A percentile compares a stretch with the other conserved stretches of the same genome.
phyloP scores from a whole-genome alignment of 768 basidiomycete genomes.

The Chalciporus sphaerocephalus region DNA sequence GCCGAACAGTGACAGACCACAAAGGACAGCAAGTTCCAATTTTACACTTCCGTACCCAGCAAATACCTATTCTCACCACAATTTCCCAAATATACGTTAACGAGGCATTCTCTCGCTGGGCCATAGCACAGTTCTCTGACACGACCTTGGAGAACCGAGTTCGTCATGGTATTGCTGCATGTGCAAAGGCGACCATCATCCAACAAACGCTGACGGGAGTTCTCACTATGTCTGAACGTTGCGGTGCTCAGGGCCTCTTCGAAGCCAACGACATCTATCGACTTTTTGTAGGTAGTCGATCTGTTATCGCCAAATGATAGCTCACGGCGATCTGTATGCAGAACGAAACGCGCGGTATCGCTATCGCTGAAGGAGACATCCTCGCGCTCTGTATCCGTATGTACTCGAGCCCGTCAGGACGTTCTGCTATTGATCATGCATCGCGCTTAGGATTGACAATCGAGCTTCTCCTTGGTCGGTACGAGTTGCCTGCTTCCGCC shows the following conservation, averaged over 20 bases:
- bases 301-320: neutral
- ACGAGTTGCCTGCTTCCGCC: neutral
- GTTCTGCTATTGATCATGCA: neutral
- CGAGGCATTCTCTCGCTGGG: constrained; percentile 42
- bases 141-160: constrained; percentile 41
- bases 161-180: constrained; percentile 52
- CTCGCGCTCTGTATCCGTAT: constrained; percentile 49
- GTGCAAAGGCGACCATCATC: constrained; percentile 52
- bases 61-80: constrained; percentile 53
- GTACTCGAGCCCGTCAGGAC: neutral
- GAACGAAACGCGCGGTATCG: constrained; percentile 48
- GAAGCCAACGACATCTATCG: constrained; percentile 41
- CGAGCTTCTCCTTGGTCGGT: neutral
- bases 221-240: constrained; percentile 55
- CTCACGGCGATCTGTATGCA: constrained; percentile 13
- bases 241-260: constrained; percentile 63
- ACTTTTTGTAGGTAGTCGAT: neutral
- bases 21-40: constrained; percentile 44
- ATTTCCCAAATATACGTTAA: constrained; percentile 51
- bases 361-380: constrained; percentile 55
- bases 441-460: neutral
- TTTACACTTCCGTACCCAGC: constrained; percentile 61
- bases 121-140: constrained; percentile 36
- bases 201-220: constrained; percentile 50
- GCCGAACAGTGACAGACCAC: constrained; percentile 48